A percentile compares a stretch with the other conserved stretches of the same genome.
phyloP scores from a whole-genome alignment of 2,329 filamentous ascomycete species.

The Exophiala viscosa region DNA sequence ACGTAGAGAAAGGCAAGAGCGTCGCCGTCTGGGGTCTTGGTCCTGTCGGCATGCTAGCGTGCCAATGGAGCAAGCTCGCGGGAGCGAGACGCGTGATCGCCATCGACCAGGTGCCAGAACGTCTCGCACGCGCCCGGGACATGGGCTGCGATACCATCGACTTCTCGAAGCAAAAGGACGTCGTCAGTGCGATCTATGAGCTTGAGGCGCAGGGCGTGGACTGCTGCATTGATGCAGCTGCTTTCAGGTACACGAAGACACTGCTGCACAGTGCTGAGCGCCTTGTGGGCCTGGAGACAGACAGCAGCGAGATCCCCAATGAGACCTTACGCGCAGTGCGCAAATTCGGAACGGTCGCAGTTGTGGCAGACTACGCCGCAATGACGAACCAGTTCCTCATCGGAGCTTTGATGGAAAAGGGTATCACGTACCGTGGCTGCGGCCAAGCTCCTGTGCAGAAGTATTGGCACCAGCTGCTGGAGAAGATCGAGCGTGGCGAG shows the following conservation, averaged over 20 bases:
- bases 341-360: slow-evolving; percentile 50
- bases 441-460: slow-evolving; percentile 68
- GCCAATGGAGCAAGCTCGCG: slow-evolving; percentile 58
- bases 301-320: slow-evolving; percentile 61
- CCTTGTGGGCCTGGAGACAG: slow-evolving; percentile 64
- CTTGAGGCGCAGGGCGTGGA: slow-evolving; percentile 67
- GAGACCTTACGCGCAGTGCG: slow-evolving; percentile 47
- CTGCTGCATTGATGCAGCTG: slow-evolving; percentile 60
- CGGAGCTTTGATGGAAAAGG: slow-evolving; percentile 35
- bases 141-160: slow-evolving; percentile 39
- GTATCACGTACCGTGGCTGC: slow-evolving; percentile 41
- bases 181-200: slow-evolving; percentile 66
- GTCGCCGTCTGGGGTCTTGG: slow-evolving; percentile 20
- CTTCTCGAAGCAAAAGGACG: slow-evolving; percentile 60
- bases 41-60: slow-evolving; percentile 31
- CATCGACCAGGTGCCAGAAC: slow-evolving; percentile 61
- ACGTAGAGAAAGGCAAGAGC: slow-evolving; percentile 30
- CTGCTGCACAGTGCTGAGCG: slow-evolving; percentile 53
- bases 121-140: slow-evolving; percentile 4
- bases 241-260: slow-evolving; percentile 54
- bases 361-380: slow-evolving; percentile 50
- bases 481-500: slow-evolving; percentile 35
- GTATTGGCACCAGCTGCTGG: slow-evolving; percentile 52
- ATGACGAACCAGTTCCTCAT: slow-evolving; percentile 16
- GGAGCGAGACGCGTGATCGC: slow-evolving; percentile 70